Base-by-base conservation (phyloP, 179 eudicot species). In the Camellia oleifera region DNA sequence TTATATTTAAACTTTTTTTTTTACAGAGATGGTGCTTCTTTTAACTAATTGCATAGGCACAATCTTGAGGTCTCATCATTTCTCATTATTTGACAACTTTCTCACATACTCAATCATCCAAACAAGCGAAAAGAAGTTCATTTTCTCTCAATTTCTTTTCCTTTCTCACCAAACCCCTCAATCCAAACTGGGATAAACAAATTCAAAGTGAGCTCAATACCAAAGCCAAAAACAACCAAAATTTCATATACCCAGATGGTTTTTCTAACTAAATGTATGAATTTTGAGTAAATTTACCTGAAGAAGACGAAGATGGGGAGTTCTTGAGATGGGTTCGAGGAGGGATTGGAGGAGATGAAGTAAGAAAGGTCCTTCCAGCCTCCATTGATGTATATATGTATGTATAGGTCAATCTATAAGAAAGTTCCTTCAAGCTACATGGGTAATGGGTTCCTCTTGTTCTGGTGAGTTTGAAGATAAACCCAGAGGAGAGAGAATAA, bases 291-390 rank as follows among this genome's bases (percentile, higher is more conserved):
- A 74, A 42, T 12, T 13, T 76, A 90, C 93, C 93, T 54, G 91
- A 84, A 78, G 90, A 80, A 69, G 84, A 66, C 12, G 45, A 72
- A 57, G 83, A 76, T 72, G 84, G 57, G 52, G 72, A 65, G 73
- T 79, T 87, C 26, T 89, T 86, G 81, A 84, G 78, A 61, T 83
- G 84, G 82, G 87, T 79, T 74, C 86, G 83, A 3, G 82, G 82
- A 65, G 89, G 85, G 76, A 89, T 77, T 48, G 91, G 83, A 58
- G 91, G 87, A 66, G 94, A 84, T 72, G 94, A 87, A 85, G 92
- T 86, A 69, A 92, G 84, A 80, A 91, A 81, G 87, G 84, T 90
- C 79, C 85, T 89, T 66, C 92, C 88, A 61, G 90, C 86, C 80
- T 92, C 97, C 97, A 90, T 92, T 77, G 77, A 72, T 50, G 69